Evolutionary conservation across 495 filamentous ascomycete genomes (phyloP), one percentile per base, ranked within the genome.

Genomic region (Apiosordaria backusii): DNA sequence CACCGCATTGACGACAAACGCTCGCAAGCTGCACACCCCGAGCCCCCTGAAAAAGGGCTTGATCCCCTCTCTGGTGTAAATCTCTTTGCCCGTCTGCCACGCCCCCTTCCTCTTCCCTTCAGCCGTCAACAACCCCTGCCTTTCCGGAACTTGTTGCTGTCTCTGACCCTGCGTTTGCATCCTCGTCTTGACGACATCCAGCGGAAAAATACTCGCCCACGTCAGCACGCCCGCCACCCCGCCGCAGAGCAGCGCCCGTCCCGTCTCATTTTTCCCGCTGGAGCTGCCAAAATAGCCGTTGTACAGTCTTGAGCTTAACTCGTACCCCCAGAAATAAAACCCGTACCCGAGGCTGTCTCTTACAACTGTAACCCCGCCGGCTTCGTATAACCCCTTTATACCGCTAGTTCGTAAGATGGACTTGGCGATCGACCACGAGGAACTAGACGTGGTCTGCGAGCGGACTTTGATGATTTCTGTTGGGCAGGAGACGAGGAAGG

Each of bases 321-420:
- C 90, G 71, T 97, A 97, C 16, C 88, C 87, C 88, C 88, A 92
- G 76, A 97, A 97, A 74, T 97, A 97, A 73, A 96, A 96, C 3
- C 93, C 93, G 75, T 96, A 97, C 21, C 93, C 93, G 65, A 97
- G 84, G 64, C 88, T 87, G 77, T 97, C 93, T 57, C 93, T 81
- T 57, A 92, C 74, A 64, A 88, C 90, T 9, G 93, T 97, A 24
- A 97, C 85, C 4, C 75, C 80, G 27, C 93, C 93, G 25, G 91
- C 93, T 64, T 84, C 81, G 75, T 95, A 97, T 10, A 97, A 72
- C 0, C 91, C 93, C 24, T 80, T 77, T 27, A 90, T 69, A 0
- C 92, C 92, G 50, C 87, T 82, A n/a, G 72, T 74, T 52, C 75
- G 81, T 58, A 88, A 72, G 45, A 92, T 83, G 13, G 87, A 81